phyloP scores from a whole-genome alignment of 768 basidiomycete species.

The Coprinellus aureogranulatus region DNA sequence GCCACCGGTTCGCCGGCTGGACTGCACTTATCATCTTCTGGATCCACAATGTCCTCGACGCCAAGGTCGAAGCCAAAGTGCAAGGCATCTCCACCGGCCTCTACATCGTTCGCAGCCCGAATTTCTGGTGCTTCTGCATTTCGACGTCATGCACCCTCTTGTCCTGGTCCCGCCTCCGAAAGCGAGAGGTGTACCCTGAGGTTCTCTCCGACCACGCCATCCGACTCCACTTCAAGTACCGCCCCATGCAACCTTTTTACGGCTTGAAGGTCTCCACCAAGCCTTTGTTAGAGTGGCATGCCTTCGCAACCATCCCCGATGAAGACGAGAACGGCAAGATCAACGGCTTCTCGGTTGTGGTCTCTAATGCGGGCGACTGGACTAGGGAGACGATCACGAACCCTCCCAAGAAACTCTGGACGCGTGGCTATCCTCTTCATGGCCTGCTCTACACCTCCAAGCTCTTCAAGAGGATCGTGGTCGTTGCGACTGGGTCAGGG shows the following conservation, averaged over 20 bases:
- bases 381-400: conserved; percentile 45
- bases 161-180: conserved; percentile 52
- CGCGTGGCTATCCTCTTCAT: conserved; percentile 50
- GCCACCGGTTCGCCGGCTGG: conserved; percentile 56
- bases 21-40: conserved; percentile 49
- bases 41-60: conserved; percentile 37
- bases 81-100: conserved; percentile 33
- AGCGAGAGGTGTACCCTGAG: conserved; percentile 46
- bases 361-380: conserved; percentile 59
- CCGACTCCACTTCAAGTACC: conserved; percentile 53
- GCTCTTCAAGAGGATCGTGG: conserved; percentile 49
- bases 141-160: conserved; percentile 40
- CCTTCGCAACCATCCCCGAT: conserved; percentile 43
- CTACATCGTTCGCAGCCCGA: conserved; percentile 42
- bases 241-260: conserved; percentile 34
- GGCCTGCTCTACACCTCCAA: conserved; percentile 49
- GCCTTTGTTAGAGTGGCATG: conserved; percentile 51
- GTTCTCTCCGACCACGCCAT: conserved; percentile 54
- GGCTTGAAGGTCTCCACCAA: conserved; percentile 31
- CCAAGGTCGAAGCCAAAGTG: conserved; percentile 33
- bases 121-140: conserved; percentile 45
- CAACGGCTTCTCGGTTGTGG: conserved; percentile 49
- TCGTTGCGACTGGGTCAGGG: conserved; percentile 55
- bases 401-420: conserved; percentile 53
- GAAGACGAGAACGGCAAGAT: conserved; percentile 21